A percentile compares a stretch with the other conserved stretches of the same genome.
Evolutionary conservation across 805 yeast genomes (phyloP).

Genomic region (Candida ficus): DNA sequence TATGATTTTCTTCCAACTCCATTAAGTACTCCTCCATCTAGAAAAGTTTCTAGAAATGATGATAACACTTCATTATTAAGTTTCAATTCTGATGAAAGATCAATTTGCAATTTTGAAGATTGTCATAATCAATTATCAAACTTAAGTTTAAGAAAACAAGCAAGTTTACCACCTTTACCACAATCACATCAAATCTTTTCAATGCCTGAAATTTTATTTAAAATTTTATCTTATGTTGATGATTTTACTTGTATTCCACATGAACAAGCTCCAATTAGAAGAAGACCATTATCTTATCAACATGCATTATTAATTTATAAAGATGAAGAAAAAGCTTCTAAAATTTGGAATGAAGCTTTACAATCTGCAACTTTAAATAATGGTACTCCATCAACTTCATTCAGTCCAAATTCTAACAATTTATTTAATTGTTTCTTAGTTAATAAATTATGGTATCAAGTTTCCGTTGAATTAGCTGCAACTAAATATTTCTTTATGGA

Average conservation of each 20-base stretch:
- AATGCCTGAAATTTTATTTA: slow-evolving; percentile 70
- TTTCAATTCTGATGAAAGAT: slow-evolving; percentile 2
- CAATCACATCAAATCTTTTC: slow-evolving; percentile 43
- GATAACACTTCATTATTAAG: background rate
- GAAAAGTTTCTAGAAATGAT: background rate
- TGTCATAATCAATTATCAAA: slow-evolving; percentile 11
- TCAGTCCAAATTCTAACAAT: slow-evolving; percentile 19
- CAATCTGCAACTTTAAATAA: slow-evolving; percentile 7
- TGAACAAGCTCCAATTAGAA: slow-evolving; percentile 53
- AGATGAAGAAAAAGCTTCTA: slow-evolving; percentile 40
- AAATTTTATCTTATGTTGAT: slow-evolving; percentile 60
- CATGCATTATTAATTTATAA: slow-evolving; percentile 69
- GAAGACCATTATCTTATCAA: slow-evolving; percentile 62
- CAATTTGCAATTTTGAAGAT: slow-evolving; percentile 6
- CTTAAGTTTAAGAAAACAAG: slow-evolving; percentile 4
- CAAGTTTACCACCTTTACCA: background rate
- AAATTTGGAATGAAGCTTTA: slow-evolving; percentile 36
- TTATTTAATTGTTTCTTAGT: slow-evolving; percentile 64
- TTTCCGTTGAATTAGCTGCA: slow-evolving; percentile 51
- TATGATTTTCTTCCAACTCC: slow-evolving; percentile 2
- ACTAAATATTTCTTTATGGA: slow-evolving; percentile 50
- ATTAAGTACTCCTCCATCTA: background rate
- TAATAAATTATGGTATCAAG: slow-evolving; percentile 57
- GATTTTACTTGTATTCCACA: slow-evolving; percentile 50
- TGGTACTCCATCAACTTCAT: slow-evolving; percentile 20